Conservation (phyloP, 2,329 filamentous ascomycete species). For the Fusarium pininemorale region DNA sequence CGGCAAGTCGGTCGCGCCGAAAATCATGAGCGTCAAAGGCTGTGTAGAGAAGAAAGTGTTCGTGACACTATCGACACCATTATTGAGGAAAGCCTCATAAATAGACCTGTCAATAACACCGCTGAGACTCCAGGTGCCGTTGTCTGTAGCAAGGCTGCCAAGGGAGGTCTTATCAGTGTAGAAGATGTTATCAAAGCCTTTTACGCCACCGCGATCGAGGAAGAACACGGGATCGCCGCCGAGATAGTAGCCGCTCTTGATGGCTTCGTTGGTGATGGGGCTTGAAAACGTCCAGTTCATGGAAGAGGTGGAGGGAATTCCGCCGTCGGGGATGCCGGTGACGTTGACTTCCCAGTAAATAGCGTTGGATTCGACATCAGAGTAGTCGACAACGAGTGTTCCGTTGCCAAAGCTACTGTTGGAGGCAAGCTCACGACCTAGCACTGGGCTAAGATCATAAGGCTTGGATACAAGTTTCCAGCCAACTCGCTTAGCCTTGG, state of each 20-base stretch:
- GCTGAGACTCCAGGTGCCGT: slow-evolving; percentile 41
- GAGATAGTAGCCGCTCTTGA: slow-evolving; percentile 43
- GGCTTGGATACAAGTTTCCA: slow-evolving; percentile 61
- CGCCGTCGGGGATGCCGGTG: slow-evolving; percentile 46
- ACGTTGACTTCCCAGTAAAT: slow-evolving; percentile 66
- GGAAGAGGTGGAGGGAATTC: slow-evolving; percentile 30
- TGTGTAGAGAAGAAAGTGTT: slow-evolving; percentile 44
- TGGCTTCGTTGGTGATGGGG: slow-evolving; percentile 38
- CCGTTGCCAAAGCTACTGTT: slow-evolving; percentile 58
- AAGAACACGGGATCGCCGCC: slow-evolving; percentile 42
- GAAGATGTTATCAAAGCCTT: slow-evolving; percentile 44
- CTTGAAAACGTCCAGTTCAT: slow-evolving; percentile 44
- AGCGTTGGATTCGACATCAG: slow-evolving; percentile 50
- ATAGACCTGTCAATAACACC: slow-evolving; percentile 50
- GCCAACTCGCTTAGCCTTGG: slow-evolving; percentile 59
- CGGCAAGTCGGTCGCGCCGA: slow-evolving; percentile 35
- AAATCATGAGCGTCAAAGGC: slow-evolving; percentile 37
- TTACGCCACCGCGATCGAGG: slow-evolving; percentile 41
- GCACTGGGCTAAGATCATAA: slow-evolving; percentile 58
- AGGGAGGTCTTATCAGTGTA: slow-evolving; percentile 47
- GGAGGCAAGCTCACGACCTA: slow-evolving; percentile 55
- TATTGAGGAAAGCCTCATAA: slow-evolving; percentile 48
- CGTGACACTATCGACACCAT: slow-evolving; percentile 47
- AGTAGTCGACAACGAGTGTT: slow-evolving; percentile 60
- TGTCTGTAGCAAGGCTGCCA: slow-evolving; percentile 17